Base-by-base conservation (phyloP, 1,139 yeast species). In the Pichia sp. region DNA sequence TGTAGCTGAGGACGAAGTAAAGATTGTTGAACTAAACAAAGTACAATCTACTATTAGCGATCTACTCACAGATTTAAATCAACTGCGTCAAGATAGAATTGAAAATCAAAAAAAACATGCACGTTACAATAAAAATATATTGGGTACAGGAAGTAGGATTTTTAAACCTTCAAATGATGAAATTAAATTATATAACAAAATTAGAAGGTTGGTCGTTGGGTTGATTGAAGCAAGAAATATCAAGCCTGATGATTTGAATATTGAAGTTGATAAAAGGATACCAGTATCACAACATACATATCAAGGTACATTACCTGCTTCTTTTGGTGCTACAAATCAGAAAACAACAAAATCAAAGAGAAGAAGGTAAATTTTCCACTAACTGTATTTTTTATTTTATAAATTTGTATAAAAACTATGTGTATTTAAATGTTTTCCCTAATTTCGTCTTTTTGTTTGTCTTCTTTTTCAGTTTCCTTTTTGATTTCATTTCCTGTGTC, bases 291-390 rank as follows among this genome's bases (percentile, higher is more conserved):
- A 81, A 60, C 77, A 83, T 26, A 87, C 84, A 57, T 89, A 86
- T 60, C 71, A 77, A 40, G 97, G 97, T 47, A 76, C 85, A 1
- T 73, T 89, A 59, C 97, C 96, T 1, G 88, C 88, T 0, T 71
- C 75, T 9, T 45, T 54, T 34, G 43, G 51, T 8, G 50, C 51
- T 29, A 48, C 50, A 30, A 48, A 45, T 8, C 54, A 53, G 34
- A 45, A 59, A 5, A 46, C 57, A 2, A 34, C 56, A 34, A 55
- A 49, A 47, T 47, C 56, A 5, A 42, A 51, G 7, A 60, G 57
- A 47, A 58, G 60, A 52, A 54, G 61, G 39, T 56, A 55, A 41
- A 45, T 45, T 42, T 42, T 30, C 3, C 11, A 30, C n/a, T 29
- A 9, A 30, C 7, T 31, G 34, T 38, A 8, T 9, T 4, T 34